A percentile compares a stretch with the other conserved stretches of the same genome.
These are phyloP conservation scores for Apiospora sp. DNA, from an alignment of 2,329 filamentous ascomycete species.

Conservation along the genomic window DNA sequence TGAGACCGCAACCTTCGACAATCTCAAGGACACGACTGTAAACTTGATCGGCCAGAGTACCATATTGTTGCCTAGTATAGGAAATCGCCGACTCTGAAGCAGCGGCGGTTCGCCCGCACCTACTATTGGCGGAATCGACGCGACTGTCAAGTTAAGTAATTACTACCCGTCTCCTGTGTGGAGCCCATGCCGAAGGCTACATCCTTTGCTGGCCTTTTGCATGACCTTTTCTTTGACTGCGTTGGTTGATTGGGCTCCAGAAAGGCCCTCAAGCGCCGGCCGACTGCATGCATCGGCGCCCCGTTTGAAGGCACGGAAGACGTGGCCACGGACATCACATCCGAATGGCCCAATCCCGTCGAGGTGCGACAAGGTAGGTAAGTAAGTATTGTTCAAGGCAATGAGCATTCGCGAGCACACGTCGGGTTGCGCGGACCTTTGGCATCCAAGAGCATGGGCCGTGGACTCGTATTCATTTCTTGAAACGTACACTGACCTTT, in stretches of 20 bases:
- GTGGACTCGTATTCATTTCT: background rate
- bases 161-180: background rate
- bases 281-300: background rate
- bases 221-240: background rate
- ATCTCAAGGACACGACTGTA: too few relatives aligned
- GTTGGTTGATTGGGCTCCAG: background rate
- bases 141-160: background rate
- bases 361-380: too few relatives aligned
- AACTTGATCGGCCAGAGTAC: too few relatives aligned
- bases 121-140: background rate
- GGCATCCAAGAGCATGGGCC: background rate
- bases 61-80: too few relatives aligned
- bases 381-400: background rate
- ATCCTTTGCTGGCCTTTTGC: too few relatives aligned
- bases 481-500: slow-evolving; percentile 2
- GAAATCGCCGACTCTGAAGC: too few relatives aligned
- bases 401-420: background rate
- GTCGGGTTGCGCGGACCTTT: slow-evolving; percentile 11
- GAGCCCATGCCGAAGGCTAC: background rate
- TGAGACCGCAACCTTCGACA: too few relatives aligned
- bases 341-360: too few relatives aligned
- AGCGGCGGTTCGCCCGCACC: too few relatives aligned
- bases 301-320: background rate
- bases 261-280: background rate
- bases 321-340: background rate